Conservation (phyloP, 2,329 filamentous ascomycete genomes). For the Fusarium devonianum region DNA sequence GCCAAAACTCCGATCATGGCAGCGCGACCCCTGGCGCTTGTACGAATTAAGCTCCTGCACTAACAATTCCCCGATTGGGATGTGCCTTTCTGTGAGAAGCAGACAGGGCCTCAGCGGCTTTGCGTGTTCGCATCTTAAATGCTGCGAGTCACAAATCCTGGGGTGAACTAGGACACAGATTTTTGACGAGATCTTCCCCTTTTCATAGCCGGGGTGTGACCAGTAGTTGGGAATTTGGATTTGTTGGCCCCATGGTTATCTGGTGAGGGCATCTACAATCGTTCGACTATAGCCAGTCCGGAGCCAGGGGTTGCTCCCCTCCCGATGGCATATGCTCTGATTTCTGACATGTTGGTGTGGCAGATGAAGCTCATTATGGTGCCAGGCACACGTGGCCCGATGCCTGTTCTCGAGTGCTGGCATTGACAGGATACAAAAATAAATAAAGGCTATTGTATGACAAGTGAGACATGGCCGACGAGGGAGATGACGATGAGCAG, state of each 20-base stretch:
- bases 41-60: constrained; percentile 27
- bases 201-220: constrained; percentile 4
- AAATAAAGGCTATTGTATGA: neutral
- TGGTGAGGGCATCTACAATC: constrained; percentile 27
- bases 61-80: constrained; percentile 31
- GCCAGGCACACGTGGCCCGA: constrained; percentile 7
- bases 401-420: constrained; percentile 2
- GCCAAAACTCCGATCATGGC: constrained; percentile 15
- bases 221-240: constrained; percentile 23
- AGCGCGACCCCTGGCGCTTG: constrained; percentile 32
- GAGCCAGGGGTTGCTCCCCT: constrained; percentile 10
- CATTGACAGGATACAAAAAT: neutral
- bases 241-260: constrained; percentile 32
- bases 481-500: neutral
- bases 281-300: constrained; percentile 27
- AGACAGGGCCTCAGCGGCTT: neutral
- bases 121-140: neutral
- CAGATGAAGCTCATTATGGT: neutral
- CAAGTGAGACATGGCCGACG: neutral
- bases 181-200: constrained; percentile 7
- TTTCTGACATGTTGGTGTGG: constrained; percentile 13
- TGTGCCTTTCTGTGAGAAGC: neutral
- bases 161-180: constrained; percentile 9
- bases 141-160: constrained; percentile 7
- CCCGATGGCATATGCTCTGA: constrained; percentile 34